Percentiles rank a stretch among this genome's conserved stretches.
Conservation (phyloP, 2,329 filamentous ascomycete species). For the Rutstroemia sp. region DNA sequence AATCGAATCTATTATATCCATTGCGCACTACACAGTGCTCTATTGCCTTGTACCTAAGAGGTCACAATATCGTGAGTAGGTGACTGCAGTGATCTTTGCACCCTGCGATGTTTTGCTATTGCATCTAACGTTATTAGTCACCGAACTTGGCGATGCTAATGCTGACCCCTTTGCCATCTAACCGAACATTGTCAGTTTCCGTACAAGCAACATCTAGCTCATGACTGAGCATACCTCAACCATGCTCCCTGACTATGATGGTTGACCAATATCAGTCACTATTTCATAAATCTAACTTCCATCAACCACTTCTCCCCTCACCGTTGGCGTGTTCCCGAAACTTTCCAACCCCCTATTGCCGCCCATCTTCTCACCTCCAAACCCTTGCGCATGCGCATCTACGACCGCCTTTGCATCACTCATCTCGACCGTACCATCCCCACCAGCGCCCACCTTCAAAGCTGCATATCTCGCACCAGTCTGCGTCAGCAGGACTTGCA, state of each 20-base stretch:
- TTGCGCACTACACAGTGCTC: too few relatives aligned
- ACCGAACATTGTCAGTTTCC: too few relatives aligned
- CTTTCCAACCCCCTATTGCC: slow-evolving; percentile 32
- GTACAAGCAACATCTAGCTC: too few relatives aligned
- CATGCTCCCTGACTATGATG: not conserved
- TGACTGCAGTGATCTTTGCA: too few relatives aligned
- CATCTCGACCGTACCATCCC: slow-evolving; percentile 20
- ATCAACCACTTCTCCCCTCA: slow-evolving; percentile 25
- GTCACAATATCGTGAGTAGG: too few relatives aligned
- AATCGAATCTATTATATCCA: too few relatives aligned
- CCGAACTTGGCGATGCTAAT: too few relatives aligned
- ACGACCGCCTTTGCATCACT: slow-evolving; percentile 17
- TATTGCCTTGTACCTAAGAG: too few relatives aligned
- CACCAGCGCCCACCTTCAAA: slow-evolving; percentile 41
- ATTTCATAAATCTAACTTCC: not conserved
- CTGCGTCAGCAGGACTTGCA: slow-evolving; percentile 74
- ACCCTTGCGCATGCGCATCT: slow-evolving; percentile 8
- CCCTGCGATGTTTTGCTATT: too few relatives aligned
- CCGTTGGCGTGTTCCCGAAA: slow-evolving; percentile 33
- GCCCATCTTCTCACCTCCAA: slow-evolving; percentile 7
- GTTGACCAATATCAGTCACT: not conserved
- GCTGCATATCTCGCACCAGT: slow-evolving; percentile 66
- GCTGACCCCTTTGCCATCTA: too few relatives aligned
- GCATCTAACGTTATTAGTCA: too few relatives aligned
- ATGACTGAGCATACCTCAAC: not conserved